These are phyloP conservation scores for Metschnikowia anglica DNA, from an alignment of 805 yeast genomes.

Conservation along the genomic window DNA sequence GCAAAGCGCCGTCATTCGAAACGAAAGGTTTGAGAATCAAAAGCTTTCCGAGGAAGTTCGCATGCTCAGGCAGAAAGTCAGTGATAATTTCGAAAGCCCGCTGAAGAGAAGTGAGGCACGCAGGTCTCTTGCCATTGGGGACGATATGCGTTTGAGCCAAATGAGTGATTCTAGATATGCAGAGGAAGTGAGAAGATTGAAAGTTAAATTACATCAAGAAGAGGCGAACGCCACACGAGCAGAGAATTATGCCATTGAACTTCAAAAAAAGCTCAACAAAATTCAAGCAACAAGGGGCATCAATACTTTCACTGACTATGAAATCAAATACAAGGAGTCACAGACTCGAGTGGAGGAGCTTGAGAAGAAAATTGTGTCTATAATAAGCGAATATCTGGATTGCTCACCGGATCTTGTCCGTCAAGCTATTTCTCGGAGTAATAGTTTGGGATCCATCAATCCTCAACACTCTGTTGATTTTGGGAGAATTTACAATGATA, in stretches of 20 bases:
- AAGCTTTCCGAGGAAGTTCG: slow-evolving; percentile 56
- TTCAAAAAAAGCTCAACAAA: slow-evolving; percentile 43
- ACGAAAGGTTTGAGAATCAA: slow-evolving; percentile 45
- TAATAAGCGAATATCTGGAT: slow-evolving; percentile 11
- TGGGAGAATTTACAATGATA: slow-evolving; percentile 50
- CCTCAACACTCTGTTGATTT: slow-evolving; percentile 38
- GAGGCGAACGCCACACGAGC: slow-evolving; percentile 51
- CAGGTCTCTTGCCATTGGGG: slow-evolving; percentile 37
- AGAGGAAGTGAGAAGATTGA: slow-evolving; percentile 50
- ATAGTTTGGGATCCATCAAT: slow-evolving; percentile 32
- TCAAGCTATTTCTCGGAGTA: slow-evolving; percentile 29
- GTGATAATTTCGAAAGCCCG: slow-evolving; percentile 20
- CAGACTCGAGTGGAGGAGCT: slow-evolving; percentile 35
- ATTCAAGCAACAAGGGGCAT: slow-evolving; percentile 43
- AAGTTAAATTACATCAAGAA: slow-evolving; percentile 50
- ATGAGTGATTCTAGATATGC: slow-evolving; percentile 15
- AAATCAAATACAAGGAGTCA: slow-evolving; percentile 35
- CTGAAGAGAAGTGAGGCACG: slow-evolving; percentile 23
- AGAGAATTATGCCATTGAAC: slow-evolving; percentile 46
- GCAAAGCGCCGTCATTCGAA: slow-evolving; percentile 46
- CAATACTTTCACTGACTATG: slow-evolving; percentile 34
- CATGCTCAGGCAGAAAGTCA: slow-evolving; percentile 49
- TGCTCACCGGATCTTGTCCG: slow-evolving; percentile 5
- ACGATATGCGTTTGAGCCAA: slow-evolving; percentile 23
- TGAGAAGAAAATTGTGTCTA: slow-evolving; percentile 27